Percentiles rank a stretch among this genome's conserved stretches.
Evolutionary conservation across 331 rosid species (phyloP).

Genomic region (Malus hybrid): DNA sequence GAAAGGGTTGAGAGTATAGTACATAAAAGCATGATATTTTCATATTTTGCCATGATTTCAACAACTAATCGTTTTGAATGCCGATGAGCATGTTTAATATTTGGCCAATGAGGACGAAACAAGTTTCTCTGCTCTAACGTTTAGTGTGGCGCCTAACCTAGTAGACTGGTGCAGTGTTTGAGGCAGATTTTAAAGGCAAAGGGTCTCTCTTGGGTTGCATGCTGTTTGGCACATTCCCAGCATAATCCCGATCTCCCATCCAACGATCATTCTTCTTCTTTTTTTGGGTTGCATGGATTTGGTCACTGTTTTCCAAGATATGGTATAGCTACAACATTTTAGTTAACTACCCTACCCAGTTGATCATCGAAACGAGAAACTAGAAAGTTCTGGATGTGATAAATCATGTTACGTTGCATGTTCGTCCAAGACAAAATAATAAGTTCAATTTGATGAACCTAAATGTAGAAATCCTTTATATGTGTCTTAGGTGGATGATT

Average conservation of each 20-base stretch:
- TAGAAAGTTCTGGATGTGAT: too few relatives aligned
- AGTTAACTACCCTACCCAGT: too few relatives aligned
- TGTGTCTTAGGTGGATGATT: background rate
- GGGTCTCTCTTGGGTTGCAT: slow-evolving; percentile 4
- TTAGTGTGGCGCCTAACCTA: background rate
- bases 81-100: background rate
- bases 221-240: slow-evolving; percentile 9
- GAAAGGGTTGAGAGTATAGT: too few relatives aligned
- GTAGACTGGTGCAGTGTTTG: background rate
- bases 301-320: background rate
- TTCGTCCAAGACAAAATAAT: background rate
- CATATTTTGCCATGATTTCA: background rate
- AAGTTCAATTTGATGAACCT: background rate
- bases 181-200: background rate
- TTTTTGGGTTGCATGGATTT: background rate
- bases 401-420: background rate
- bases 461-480: background rate
- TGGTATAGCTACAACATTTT: background rate
- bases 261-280: background rate
- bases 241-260: slow-evolving; percentile 1
- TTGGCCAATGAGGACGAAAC: background rate
- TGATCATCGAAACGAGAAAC: background rate
- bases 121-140: background rate
- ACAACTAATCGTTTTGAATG: background rate
- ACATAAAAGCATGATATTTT: background rate